Evolutionary conservation across 805 yeast genomes (phyloP).

Genomic region (Saccharomycopsis malanga): DNA sequence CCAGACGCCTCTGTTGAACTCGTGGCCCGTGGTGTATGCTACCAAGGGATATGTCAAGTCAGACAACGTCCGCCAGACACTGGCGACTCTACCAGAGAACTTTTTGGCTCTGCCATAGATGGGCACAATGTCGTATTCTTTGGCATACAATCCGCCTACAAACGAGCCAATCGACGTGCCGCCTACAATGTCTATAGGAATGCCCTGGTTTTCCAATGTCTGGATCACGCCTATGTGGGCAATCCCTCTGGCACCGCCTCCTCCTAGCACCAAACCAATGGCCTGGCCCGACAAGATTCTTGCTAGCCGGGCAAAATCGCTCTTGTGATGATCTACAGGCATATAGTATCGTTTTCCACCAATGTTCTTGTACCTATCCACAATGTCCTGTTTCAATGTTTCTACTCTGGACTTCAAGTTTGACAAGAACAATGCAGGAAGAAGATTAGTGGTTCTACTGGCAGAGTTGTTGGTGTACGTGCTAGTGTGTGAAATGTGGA

Average conservation of each 20-base stretch:
- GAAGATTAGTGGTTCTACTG: background rate
- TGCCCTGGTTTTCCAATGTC: conserved; percentile 85
- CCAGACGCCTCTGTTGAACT: conserved; percentile 96
- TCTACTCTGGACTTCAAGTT: conserved; percentile 33
- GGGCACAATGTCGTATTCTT: conserved; percentile 85
- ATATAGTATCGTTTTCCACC: conserved; percentile 15
- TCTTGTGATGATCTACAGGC: conserved; percentile 44
- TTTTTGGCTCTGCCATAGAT: conserved; percentile 85
- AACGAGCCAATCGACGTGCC: conserved; percentile 97
- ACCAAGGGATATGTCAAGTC: conserved; percentile 93
- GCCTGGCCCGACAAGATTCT: conserved; percentile 88
- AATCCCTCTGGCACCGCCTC: conserved; percentile 96
- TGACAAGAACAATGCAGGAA: conserved; percentile 5
- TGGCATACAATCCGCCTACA: conserved; percentile 91
- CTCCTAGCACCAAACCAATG: conserved; percentile 90
- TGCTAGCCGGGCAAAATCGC: conserved; percentile 85
- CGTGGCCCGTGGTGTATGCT: conserved; percentile 94
- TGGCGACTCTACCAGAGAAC: conserved; percentile 74
- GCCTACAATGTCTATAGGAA: conserved; percentile 89
- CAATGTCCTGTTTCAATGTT: conserved; percentile 29
- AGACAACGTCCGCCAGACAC: conserved; percentile 75
- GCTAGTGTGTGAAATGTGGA: conserved; percentile 32
- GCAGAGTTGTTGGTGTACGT: background rate
- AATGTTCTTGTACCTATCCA: conserved; percentile 24
- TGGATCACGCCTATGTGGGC: conserved; percentile 88